These are phyloP conservation scores for Annulohypoxylon stygium DNA, from an alignment of 495 filamentous ascomycete genomes.

Conservation along the genomic window DNA sequence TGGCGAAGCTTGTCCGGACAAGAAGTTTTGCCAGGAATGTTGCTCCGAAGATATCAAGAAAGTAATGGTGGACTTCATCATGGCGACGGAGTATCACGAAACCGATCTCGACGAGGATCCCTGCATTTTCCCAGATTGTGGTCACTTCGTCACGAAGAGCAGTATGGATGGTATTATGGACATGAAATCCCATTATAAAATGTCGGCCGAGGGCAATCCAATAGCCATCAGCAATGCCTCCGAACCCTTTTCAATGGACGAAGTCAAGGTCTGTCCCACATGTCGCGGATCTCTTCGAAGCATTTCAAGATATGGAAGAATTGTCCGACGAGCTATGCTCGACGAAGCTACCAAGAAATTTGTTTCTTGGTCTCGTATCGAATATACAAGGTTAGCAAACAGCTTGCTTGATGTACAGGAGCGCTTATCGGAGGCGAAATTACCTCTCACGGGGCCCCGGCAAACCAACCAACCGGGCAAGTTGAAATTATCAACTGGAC, in stretches of 20 bases:
- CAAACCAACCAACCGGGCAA: slow-evolving; percentile 7
- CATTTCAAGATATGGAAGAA: slow-evolving; percentile 74
- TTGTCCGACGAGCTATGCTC: slow-evolving; percentile 72
- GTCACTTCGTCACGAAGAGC: slow-evolving; percentile 72
- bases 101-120: slow-evolving; percentile 71
- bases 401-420: slow-evolving; percentile 42
- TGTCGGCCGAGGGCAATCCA: slow-evolving; percentile 60
- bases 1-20: slow-evolving; percentile 72
- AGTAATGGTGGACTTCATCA: slow-evolving; percentile 68
- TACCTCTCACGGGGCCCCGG: background rate
- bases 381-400: slow-evolving; percentile 63
- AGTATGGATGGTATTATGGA: slow-evolving; percentile 78
- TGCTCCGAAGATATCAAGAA: slow-evolving; percentile 58
- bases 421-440: slow-evolving; percentile 27
- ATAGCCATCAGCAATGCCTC: slow-evolving; percentile 57
- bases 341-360: slow-evolving; percentile 79
- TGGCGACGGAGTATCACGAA: slow-evolving; percentile 65
- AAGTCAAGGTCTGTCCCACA: slow-evolving; percentile 70
- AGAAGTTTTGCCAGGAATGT: slow-evolving; percentile 69
- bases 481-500: slow-evolving; percentile 20
- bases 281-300: slow-evolving; percentile 74
- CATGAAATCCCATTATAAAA: slow-evolving; percentile 69
- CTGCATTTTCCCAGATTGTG: slow-evolving; percentile 75
- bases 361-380: slow-evolving; percentile 64
- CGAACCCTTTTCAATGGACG: slow-evolving; percentile 65